Base-by-base conservation (phyloP, 2,329 filamentous ascomycete genomes). In the Biscogniauxia sp. region DNA sequence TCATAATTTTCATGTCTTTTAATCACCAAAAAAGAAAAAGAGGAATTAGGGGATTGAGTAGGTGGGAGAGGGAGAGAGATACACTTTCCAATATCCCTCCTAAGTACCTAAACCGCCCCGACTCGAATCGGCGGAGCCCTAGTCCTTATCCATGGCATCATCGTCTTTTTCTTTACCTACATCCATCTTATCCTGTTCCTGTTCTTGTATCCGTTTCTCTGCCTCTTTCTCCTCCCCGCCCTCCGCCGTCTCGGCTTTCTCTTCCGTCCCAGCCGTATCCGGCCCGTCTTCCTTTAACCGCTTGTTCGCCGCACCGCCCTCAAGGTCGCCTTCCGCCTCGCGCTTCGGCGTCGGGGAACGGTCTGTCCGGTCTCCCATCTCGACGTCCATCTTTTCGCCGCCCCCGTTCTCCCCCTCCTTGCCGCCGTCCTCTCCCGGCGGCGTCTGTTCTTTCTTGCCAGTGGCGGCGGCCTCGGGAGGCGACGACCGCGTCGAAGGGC, bases 271-370 rank as follows among this genome's bases (percentile, higher is more conserved):
- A 56, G 63, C 57, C 25, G 20, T 57, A 32, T 57, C 66, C n/a
- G 58, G 65, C 19, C 60, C 6, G 51, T 77, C 78, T 56, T 81
- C 80, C 72, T 80, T 85, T 0, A 80, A 56, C 68, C 82, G 83
- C 76, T 86, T 86, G 41, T 69, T 71, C 32, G 71, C 69, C 19
- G 73, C 73, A 9, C 7, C 6, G 2, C 73, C 72, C 23, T 78
- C 76, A 0, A 80, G 73, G 2, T 80, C 77, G 20, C 82, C 80
- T 2, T 82, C 81, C 0, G 84, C 84, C 61, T 85, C 83, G 41
- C 84, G 78, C 72, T 88, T 88, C 1, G 82, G 75, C n/a, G 77
- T 77, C 20, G 28, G 28, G 28, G 28, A 32, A 70, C 67, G 50
- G 75, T 75, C 59, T 74, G 59, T 59, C 66, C 66, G 51, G 66